These are phyloP conservation scores for Teratosphaeria viscida DNA, from an alignment of 2,329 filamentous ascomycete genomes.

Conservation along the genomic window DNA sequence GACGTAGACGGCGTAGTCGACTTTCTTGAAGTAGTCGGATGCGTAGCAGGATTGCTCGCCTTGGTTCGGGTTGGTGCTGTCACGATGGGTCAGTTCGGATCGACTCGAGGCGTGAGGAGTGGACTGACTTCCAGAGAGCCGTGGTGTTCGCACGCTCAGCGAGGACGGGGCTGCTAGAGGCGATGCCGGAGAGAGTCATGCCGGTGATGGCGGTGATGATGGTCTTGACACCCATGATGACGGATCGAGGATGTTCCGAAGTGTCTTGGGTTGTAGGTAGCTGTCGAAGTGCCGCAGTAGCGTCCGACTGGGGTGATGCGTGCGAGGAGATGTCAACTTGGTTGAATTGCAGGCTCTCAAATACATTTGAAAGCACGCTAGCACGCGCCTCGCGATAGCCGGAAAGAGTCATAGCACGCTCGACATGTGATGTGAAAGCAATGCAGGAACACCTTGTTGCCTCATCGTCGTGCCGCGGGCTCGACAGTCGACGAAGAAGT, in stretches of 20 bases:
- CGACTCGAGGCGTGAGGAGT: not conserved
- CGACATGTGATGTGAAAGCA: too few relatives aligned
- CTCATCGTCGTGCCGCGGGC: too few relatives aligned
- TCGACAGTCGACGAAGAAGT: too few relatives aligned
- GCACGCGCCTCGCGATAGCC: too few relatives aligned
- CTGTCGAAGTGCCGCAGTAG: too few relatives aligned
- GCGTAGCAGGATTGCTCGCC: not conserved
- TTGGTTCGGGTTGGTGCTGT: not conserved
- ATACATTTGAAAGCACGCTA: too few relatives aligned
- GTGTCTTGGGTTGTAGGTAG: not conserved
- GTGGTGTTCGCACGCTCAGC: not conserved
- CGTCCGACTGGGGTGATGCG: too few relatives aligned
- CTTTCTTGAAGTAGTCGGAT: not conserved
- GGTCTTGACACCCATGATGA: not conserved
- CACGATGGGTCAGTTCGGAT: not conserved
- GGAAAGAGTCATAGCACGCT: too few relatives aligned
- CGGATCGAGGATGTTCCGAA: not conserved
- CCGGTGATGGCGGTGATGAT: not conserved
- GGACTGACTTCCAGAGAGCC: not conserved
- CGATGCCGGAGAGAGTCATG: not conserved
- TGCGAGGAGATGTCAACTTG: too few relatives aligned
- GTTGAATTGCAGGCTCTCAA: too few relatives aligned
- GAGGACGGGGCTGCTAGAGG: not conserved
- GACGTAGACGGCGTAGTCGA: not conserved
- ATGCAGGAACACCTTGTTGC: too few relatives aligned